phyloP scores from a whole-genome alignment of 2,329 filamentous ascomycete species.

The Botrytis byssoidea region DNA sequence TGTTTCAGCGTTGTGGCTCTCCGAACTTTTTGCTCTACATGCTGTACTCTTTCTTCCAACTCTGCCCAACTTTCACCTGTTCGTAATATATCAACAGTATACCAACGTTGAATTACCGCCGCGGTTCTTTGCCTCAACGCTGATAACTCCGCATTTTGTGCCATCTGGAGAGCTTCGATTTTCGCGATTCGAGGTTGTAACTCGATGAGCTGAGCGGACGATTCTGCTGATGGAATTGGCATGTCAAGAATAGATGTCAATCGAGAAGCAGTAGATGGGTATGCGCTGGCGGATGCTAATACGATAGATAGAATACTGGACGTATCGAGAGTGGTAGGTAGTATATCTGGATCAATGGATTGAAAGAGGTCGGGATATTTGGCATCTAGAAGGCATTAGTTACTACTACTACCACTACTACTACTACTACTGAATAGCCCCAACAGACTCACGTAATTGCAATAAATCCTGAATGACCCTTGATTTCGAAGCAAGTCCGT shows the following conservation, averaged over 20 bases:
- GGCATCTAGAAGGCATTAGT: slow-evolving; percentile 33
- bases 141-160: slow-evolving; percentile 36
- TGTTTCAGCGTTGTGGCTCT: slow-evolving; percentile 28
- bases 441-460: slow-evolving; percentile 33
- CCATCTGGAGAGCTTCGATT: slow-evolving; percentile 35
- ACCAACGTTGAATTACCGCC: slow-evolving; percentile 37
- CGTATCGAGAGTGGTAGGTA: slow-evolving; percentile 36
- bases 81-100: slow-evolving; percentile 35
- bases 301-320: slow-evolving; percentile 35
- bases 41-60: slow-evolving; percentile 35
- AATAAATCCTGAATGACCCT: slow-evolving; percentile 38
- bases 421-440: not conserved
- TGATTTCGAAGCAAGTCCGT: slow-evolving; percentile 36
- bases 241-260: slow-evolving; percentile 39
- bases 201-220: slow-evolving; percentile 38
- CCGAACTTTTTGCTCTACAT: slow-evolving; percentile 35
- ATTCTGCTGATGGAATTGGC: slow-evolving; percentile 36
- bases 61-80: slow-evolving; percentile 40
- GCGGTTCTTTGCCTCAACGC: slow-evolving; percentile 36
- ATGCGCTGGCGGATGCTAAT: slow-evolving; percentile 38
- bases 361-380: slow-evolving; percentile 39
- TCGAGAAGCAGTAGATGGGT: slow-evolving; percentile 38
- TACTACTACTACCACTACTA: not conserved
- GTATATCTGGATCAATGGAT: slow-evolving; percentile 28
- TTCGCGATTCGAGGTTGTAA: slow-evolving; percentile 38